phyloP scores from a whole-genome alignment of 257 asterid species.

The Datura wrightii region DNA sequence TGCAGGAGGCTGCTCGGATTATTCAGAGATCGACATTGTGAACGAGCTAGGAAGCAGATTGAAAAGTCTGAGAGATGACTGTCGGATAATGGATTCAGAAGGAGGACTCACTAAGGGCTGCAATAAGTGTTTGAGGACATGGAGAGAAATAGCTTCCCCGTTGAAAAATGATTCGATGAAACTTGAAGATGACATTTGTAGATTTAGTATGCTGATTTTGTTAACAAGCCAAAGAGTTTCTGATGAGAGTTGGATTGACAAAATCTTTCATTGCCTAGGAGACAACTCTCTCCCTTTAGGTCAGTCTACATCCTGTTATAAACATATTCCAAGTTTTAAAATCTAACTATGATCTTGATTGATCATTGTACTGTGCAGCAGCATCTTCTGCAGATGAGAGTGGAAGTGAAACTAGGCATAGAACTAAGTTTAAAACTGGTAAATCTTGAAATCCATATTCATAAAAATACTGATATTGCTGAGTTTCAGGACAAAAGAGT shows the following conservation, averaged over 20 bases:
- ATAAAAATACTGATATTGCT: not conserved
- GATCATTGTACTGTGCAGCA: not conserved
- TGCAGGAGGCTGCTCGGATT: constrained; percentile 67
- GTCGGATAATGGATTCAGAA: constrained; percentile 49
- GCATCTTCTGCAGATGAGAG: constrained; percentile 10
- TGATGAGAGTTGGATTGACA: constrained; percentile 57
- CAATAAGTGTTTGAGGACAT: constrained; percentile 49
- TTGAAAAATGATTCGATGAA: constrained; percentile 24
- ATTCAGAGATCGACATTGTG: constrained; percentile 48
- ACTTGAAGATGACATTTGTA: constrained; percentile 49
- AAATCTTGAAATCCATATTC: not conserved
- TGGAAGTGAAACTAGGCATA: not conserved
- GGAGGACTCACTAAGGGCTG: constrained; percentile 44
- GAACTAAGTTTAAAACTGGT: not conserved
- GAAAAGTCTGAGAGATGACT: constrained; percentile 44
- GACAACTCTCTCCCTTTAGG: constrained; percentile 49
- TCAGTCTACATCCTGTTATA: constrained; percentile 34
- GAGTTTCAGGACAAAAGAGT: constrained; percentile 16
- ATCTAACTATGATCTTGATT: not conserved
- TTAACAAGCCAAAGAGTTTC: constrained; percentile 54
- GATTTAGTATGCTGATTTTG: constrained; percentile 55
- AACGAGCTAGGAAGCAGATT: constrained; percentile 44
- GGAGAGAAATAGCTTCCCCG: constrained; percentile 46
- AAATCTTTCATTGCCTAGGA: constrained; percentile 59
- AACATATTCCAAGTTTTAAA: no score